phyloP scores from a whole-genome alignment of 768 basidiomycete genomes.

The Lactarius indigo region DNA sequence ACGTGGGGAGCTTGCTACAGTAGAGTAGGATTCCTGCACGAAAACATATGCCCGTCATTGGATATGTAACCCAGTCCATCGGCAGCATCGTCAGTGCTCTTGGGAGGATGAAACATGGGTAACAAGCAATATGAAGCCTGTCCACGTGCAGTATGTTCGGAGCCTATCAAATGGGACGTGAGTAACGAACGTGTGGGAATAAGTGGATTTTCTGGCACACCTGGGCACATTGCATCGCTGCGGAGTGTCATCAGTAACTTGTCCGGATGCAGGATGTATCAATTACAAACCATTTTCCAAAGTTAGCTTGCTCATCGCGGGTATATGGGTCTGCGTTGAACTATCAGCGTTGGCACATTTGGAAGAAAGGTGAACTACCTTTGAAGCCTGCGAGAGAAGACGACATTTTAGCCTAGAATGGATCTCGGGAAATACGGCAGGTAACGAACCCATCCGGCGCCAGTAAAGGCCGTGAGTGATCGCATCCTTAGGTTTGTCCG shows the following conservation, averaged over 20 bases:
- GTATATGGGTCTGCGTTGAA: slow-evolving; percentile 50
- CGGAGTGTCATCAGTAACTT: not conserved
- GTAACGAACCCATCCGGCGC: slow-evolving; percentile 50
- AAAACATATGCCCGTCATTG: slow-evolving; percentile 52
- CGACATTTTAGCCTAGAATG: not conserved
- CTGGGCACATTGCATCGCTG: slow-evolving; percentile 51
- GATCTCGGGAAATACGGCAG: not conserved
- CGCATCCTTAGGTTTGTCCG: slow-evolving; percentile 47
- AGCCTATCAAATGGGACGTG: slow-evolving; percentile 34
- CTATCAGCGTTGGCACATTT: not conserved
- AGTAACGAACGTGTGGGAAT: not conserved
- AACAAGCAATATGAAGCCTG: slow-evolving; percentile 53
- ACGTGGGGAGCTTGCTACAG: slow-evolving; percentile 59
- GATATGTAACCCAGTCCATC: slow-evolving; percentile 47
- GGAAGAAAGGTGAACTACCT: slow-evolving; percentile 31
- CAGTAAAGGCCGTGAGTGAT: slow-evolving; percentile 54
- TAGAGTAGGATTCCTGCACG: slow-evolving; percentile 50
- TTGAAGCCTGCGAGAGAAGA: slow-evolving; percentile 45
- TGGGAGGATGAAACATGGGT: slow-evolving; percentile 48
- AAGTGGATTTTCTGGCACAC: slow-evolving; percentile 29
- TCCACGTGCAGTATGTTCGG: slow-evolving; percentile 45
- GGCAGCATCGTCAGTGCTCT: slow-evolving; percentile 30
- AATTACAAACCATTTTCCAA: slow-evolving; percentile 47
- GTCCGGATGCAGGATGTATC: not conserved
- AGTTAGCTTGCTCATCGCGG: slow-evolving; percentile 51